Conservation (phyloP, 768 basidiomycete genomes). For the Leucogyrophana mollusca region DNA sequence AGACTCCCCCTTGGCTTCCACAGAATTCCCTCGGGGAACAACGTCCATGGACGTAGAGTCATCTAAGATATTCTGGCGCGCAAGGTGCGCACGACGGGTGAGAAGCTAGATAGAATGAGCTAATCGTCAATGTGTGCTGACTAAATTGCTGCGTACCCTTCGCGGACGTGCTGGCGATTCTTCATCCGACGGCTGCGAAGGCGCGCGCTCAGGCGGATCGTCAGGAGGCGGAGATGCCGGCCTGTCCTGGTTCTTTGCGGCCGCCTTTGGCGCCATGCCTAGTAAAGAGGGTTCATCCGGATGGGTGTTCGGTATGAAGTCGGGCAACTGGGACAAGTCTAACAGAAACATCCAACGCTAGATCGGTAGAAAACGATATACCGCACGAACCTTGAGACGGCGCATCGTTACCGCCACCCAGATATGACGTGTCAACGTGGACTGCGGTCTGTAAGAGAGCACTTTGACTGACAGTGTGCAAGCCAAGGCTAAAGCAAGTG, state of each 20-base stretch:
- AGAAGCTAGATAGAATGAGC: too few species aligned
- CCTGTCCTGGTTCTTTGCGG: constrained; percentile 4
- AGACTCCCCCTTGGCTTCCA: too few species aligned
- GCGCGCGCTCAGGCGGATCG: constrained; percentile 11
- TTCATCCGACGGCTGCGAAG: neutral
- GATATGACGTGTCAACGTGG: constrained; percentile 31
- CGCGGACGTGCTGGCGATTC: constrained; percentile 27
- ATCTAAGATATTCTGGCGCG: too few species aligned
- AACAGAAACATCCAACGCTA: too few species aligned
- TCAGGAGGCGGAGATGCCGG: constrained; percentile 19
- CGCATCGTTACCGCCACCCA: constrained; percentile 21
- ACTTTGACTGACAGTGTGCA: constrained; percentile 45
- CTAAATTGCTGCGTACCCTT: constrained; percentile 22
- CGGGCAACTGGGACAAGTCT: constrained; percentile 40
- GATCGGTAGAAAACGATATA: neutral
- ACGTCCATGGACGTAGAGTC: too few species aligned
- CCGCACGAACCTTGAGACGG: constrained; percentile 17
- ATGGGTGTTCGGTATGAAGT: constrained; percentile 51
- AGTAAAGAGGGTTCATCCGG: constrained; percentile 49
- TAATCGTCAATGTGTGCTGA: too few species aligned
- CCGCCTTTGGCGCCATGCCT: constrained; percentile 1
- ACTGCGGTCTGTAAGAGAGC: constrained; percentile 53
- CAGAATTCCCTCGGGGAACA: too few species aligned
- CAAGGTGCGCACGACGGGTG: too few species aligned
- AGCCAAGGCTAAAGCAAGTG: constrained; percentile 29